Evolutionary conservation across 257 asterid genomes (phyloP), one percentile per base, ranked within the genome.

Genomic region (Nicotiana attenuata): DNA sequence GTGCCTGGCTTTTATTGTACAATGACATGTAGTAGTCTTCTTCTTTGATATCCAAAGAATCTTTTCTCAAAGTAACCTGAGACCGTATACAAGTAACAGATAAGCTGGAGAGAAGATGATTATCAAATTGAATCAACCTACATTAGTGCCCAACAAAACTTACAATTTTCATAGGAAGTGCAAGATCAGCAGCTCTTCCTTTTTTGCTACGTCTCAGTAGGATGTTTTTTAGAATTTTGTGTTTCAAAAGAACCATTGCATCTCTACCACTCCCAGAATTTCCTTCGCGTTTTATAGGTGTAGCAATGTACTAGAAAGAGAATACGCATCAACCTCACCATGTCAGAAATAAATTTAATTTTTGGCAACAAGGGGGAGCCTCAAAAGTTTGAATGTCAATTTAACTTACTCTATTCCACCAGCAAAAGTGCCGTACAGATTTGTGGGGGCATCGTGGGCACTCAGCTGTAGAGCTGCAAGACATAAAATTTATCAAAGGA

Each of bases 171-270:
- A 93, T 92, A 31, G 99, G 98, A 78, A 95, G 97, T 2, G 99
- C 97, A 76, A 95, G 95, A 85, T 95, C 99, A 86, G 99, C 97
- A 78, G 97, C 98, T 90, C 99, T 91, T 85, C 97, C 99, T 87
- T 91, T 92, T 85, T 95, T 95, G 17, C 97, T 95, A 80, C 99
- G 98, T 80, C 99, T 91, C 65, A 95, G 85, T 82, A 95, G 84
- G 85, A 91, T 84, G 91, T 90, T 90, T 87, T 88, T 91, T 85
- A 95, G 80, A 69, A 95, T 86, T 89, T 92, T 92, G 82, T 92
- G 87, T 87, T 90, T 95, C 80, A 95, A 88, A 86, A 95, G 88
- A 85, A 91, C 78, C 99, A 95, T 95, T 38, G 98, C 98, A 86
- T 86, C 91, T 82, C 87, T 86, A 66, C 95, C 94, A 2, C 14